phyloP scores from a whole-genome alignment of 768 basidiomycete genomes.

The Naematelia aurantialba region DNA sequence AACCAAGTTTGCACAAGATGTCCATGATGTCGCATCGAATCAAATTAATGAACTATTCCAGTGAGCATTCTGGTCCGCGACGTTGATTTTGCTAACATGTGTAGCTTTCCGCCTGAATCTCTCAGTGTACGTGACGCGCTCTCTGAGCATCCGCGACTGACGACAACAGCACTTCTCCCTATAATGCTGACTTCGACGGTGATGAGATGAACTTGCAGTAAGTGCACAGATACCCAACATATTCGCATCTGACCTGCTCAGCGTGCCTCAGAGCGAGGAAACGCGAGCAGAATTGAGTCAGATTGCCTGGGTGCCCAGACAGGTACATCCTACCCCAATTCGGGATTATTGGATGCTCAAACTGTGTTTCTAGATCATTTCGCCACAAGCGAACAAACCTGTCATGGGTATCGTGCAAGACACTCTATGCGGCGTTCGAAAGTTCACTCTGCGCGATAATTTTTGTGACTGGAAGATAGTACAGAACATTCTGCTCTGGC shows the following conservation, averaged over 20 bases:
- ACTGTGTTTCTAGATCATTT: conserved; percentile 72
- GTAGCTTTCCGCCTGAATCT: conserved; percentile 94
- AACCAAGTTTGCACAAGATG: conserved; percentile 98
- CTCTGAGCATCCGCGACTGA: conserved; percentile 32
- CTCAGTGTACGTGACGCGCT: conserved; percentile 72
- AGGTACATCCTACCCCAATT: conserved; percentile 56
- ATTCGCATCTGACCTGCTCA: conserved; percentile 51
- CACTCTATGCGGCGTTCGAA: conserved; percentile 93
- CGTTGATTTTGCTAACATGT: conserved; percentile 14
- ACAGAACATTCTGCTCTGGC: conserved; percentile 96
- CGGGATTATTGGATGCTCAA: conserved; percentile 9
- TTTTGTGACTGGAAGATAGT: conserved; percentile 95
- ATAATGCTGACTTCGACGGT: conserved; percentile 99
- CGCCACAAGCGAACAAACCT: conserved; percentile 98
- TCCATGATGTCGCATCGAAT: conserved; percentile 99
- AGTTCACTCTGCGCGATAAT: conserved; percentile 90
- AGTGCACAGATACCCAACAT: too few species aligned
- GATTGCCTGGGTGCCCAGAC: conserved; percentile 96
- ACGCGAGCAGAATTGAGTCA: conserved; percentile 96
- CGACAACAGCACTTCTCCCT: conserved; percentile 81
- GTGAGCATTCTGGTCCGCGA: conserved; percentile 55
- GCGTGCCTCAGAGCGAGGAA: conserved; percentile 96
- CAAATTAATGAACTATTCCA: conserved; percentile 95
- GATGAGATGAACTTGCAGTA: conserved; percentile 99
- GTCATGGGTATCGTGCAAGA: conserved; percentile 99